These are phyloP conservation scores for Ophiostoma triangulosporum DNA, from an alignment of 2,329 filamentous ascomycete species.

Conservation along the genomic window DNA sequence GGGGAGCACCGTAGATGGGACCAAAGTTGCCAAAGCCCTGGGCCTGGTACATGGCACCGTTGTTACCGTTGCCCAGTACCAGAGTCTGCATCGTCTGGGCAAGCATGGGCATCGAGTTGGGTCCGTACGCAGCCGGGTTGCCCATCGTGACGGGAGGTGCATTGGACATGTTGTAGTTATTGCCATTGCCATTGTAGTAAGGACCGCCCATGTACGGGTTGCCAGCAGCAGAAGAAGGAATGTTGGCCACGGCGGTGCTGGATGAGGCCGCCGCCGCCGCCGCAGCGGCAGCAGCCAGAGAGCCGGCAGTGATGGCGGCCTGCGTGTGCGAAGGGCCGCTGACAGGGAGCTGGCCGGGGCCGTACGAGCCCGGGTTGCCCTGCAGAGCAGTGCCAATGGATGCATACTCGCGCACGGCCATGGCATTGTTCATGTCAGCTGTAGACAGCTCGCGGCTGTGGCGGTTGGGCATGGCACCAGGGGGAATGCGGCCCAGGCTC, in stretches of 20 bases:
- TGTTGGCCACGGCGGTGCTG: slow-evolving; percentile 7
- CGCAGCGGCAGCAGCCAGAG: slow-evolving; percentile 18
- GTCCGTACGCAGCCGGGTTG: slow-evolving; percentile 22
- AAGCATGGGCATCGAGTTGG: slow-evolving; percentile 43
- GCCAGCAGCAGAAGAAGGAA: slow-evolving; percentile 14
- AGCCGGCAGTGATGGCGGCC: slow-evolving; percentile 14
- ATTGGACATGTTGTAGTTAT: slow-evolving; percentile 10
- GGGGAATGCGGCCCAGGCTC: slow-evolving; percentile 66
- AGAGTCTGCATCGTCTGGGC: slow-evolving; percentile 56
- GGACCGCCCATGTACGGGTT: slow-evolving; percentile 12
- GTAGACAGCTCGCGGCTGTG: slow-evolving; percentile 60
- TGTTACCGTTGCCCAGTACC: slow-evolving; percentile 42
- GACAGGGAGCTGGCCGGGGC: slow-evolving; percentile 39
- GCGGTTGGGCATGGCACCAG: slow-evolving; percentile 49
- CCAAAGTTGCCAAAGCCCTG: slow-evolving; percentile 30
- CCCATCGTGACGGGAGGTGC: slow-evolving; percentile 9
- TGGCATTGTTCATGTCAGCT: slow-evolving; percentile 25
- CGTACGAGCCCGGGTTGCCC: slow-evolving; percentile 66
- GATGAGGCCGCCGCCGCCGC: slow-evolving; percentile 17
- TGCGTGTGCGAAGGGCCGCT: slow-evolving; percentile 16
- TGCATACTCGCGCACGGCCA: slow-evolving; percentile 35
- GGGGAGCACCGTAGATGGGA: slow-evolving; percentile 26
- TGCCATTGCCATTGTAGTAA: slow-evolving; percentile 15
- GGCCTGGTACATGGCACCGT: slow-evolving; percentile 34
- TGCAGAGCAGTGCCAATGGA: slow-evolving; percentile 63